A percentile compares a stretch with the other conserved stretches of the same genome.
Evolutionary conservation across 139 green algal species (phyloP).

Genomic region (Chlamydomonas sphaeroides): DNA sequence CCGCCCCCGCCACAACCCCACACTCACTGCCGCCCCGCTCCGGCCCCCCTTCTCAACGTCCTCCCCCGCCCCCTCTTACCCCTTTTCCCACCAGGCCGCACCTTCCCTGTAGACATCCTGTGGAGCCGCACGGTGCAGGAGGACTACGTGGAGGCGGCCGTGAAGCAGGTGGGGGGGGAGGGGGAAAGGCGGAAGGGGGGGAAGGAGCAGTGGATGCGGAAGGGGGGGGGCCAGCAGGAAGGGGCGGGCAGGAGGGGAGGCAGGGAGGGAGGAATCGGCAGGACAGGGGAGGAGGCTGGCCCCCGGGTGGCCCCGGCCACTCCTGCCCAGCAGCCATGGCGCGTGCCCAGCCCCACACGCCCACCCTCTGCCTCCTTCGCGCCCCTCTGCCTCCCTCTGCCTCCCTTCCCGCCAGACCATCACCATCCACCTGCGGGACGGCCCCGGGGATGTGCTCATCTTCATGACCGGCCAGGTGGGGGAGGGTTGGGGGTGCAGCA

Average conservation of each 20-base stretch:
- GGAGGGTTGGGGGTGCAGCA: too few species aligned
- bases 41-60: neutral
- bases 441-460: conserved; percentile 95
- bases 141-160: conserved; percentile 97
- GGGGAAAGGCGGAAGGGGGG: neutral
- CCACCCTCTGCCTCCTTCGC: too few species aligned
- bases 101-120: conserved; percentile 96
- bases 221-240: too few species aligned
- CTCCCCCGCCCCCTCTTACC: neutral
- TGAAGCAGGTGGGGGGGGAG: conserved; percentile 81
- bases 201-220: too few species aligned
- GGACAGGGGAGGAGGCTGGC: too few species aligned
- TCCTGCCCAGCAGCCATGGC: too few species aligned
- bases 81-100: conserved; percentile 72
- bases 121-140: conserved; percentile 92
- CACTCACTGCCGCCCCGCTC: too few species aligned
- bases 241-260: too few species aligned
- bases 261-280: too few species aligned
- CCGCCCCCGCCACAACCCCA: too few species aligned
- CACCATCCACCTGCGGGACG: conserved; percentile 92
- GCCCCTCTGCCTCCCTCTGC: neutral
- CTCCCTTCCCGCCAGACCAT: conserved; percentile 63
- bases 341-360: too few species aligned
- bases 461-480: conserved; percentile 94
- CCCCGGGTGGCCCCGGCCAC: too few species aligned